Evolutionary conservation across 2,329 filamentous ascomycete genomes (phyloP).

Genomic region (Talaromyces sp.): DNA sequence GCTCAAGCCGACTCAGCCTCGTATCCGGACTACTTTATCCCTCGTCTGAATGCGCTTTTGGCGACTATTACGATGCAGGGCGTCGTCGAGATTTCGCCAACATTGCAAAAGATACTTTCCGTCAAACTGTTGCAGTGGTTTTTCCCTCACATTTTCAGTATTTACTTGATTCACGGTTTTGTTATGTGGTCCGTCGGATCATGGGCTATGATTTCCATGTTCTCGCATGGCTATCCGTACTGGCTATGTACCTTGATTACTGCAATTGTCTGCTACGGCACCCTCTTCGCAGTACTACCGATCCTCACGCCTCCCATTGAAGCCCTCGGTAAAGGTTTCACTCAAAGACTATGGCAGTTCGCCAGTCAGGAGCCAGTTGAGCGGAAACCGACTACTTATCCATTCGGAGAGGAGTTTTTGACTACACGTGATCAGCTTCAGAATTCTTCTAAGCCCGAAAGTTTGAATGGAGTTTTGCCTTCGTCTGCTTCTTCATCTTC

Average conservation of each 20-base stretch:
- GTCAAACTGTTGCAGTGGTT: conserved; percentile 41
- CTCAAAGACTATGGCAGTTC: conserved; percentile 21
- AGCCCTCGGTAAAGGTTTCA: conserved; percentile 23
- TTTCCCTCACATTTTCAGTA: conserved; percentile 52
- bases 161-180: conserved; percentile 50
- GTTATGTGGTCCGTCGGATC: conserved; percentile 34
- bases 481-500: conserved; percentile 1
- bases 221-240: conserved; percentile 25
- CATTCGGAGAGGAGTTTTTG: conserved; percentile 22
- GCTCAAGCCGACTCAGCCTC: conserved; percentile 34
- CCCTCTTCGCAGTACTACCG: conserved; percentile 23
- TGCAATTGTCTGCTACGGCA: conserved; percentile 24
- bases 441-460: background rate
- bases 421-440: conserved; percentile 8
- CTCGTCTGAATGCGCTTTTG: conserved; percentile 46
- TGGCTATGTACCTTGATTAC: conserved; percentile 27
- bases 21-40: conserved; percentile 47
- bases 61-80: conserved; percentile 38
- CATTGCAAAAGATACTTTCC: conserved; percentile 45
- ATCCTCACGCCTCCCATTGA: conserved; percentile 27
- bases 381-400: conserved; percentile 23
- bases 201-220: conserved; percentile 25
- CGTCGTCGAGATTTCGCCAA: conserved; percentile 37
- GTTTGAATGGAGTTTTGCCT: background rate
- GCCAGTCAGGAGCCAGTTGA: conserved; percentile 21